Evolutionary conservation across 2,329 filamentous ascomycete genomes (phyloP).

Genomic region (Gremmenia infestans): DNA sequence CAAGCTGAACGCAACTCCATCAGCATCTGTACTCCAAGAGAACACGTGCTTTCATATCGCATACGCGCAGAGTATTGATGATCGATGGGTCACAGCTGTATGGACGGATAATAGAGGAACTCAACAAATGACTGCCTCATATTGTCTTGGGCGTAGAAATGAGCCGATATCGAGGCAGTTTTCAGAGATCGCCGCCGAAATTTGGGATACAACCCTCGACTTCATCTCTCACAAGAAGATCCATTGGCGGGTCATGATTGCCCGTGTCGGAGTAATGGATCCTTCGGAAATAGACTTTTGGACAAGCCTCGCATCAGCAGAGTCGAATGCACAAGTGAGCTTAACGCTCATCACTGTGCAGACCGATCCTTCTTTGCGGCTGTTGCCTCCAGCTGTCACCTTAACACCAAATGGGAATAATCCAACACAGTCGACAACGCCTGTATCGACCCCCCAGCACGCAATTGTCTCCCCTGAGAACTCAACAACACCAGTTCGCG

Average conservation of each 20-base stretch:
- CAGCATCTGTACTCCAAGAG: constrained; percentile 68
- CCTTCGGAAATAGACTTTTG: constrained; percentile 58
- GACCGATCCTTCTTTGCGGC: constrained; percentile 57
- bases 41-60: constrained; percentile 77
- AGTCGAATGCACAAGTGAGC: constrained; percentile 45
- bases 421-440: constrained; percentile 44
- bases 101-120: constrained; percentile 77
- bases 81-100: constrained; percentile 71
- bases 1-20: constrained; percentile 62
- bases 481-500: constrained; percentile 33
- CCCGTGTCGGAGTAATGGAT: constrained; percentile 65
- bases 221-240: constrained; percentile 66
- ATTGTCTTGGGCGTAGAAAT: constrained; percentile 61
- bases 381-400: constrained; percentile 52
- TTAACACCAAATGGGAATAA: constrained; percentile 40
- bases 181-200: constrained; percentile 63
- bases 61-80: constrained; percentile 70
- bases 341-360: constrained; percentile 61
- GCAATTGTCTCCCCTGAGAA: constrained; percentile 54
- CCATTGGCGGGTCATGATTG: constrained; percentile 72
- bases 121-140: constrained; percentile 67
- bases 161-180: constrained; percentile 48
- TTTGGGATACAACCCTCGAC: constrained; percentile 74
- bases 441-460: constrained; percentile 62
- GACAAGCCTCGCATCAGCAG: constrained; percentile 47